Base-by-base conservation (phyloP, 768 basidiomycete species). In the Mycena alexandri region DNA sequence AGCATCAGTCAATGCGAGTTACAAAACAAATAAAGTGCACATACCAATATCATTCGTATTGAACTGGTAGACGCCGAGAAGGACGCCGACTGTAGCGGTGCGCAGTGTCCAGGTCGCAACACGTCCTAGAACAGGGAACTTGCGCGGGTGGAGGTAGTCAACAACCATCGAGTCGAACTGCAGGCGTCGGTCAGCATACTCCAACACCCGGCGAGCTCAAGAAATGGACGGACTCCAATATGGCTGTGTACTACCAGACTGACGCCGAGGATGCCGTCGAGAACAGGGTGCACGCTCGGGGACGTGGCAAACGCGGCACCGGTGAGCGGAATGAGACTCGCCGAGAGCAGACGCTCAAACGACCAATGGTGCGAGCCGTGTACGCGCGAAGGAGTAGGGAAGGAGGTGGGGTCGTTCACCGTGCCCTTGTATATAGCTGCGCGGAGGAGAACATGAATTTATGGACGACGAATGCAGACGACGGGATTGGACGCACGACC, bases 31-130 rank as follows among this genome's bases (percentile, higher is more conserved):
- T 14, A 67, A 51, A 42, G n/a, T 36, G 38, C 10, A 85, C 93
- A 71, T 72, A 98, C 98, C 96, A 69, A 99, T 90, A 77, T 99
- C 97, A 76, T 97, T 95, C 47, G 98, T 98, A 83, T 99, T 98
- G 85, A 99, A 98, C 79, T 98, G 93, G 82, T 98, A 99, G 8
- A 98, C 87, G 17, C 98, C 97, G 50, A 95, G 89, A 57, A 96
- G 85, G 6, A 93, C 89, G 22, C 90, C 94, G 43, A 90, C 87
- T 33, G 98, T 98, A 7, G 89, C 82, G 8, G 87, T 79, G 52
- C 95, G 86, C 61, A 98, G 83, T 10, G 83, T 77, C 97, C 97
- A 99, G n/a, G 83, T 88, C 14, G 79, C 73, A 51, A 90, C 60
- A 1, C 83, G 88, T 13, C 94, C 96, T 65, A 95, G 57, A 48